Evolutionary conservation across 169 alveolate genomes (phyloP).

Genomic region (Eimeria acervulina): DNA sequence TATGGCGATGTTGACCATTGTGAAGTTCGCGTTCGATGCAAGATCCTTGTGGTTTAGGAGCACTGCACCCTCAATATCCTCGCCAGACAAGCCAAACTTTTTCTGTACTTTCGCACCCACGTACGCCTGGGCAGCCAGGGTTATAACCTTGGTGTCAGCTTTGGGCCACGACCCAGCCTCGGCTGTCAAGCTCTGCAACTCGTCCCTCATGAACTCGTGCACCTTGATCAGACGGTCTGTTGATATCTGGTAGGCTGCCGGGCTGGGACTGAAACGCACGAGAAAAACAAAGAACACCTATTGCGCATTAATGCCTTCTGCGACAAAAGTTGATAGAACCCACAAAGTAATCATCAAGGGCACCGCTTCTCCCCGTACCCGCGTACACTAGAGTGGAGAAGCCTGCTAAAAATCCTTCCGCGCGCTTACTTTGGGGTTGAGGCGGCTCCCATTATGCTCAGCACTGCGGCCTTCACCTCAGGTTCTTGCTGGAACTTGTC

Average conservation of each 20-base stretch:
- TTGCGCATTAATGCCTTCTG: background rate
- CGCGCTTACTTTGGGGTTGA: slow-evolving; percentile 59
- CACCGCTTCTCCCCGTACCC: background rate
- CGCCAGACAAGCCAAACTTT: slow-evolving; percentile 84
- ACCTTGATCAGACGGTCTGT: slow-evolving; percentile 83
- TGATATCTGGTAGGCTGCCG: slow-evolving; percentile 65
- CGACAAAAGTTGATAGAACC: too few relatives aligned
- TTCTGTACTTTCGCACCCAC: slow-evolving; percentile 88
- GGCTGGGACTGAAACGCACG: slow-evolving; percentile 45
- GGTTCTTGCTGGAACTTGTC: slow-evolving; percentile 86
- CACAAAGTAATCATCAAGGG: background rate
- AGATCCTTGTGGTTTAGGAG: slow-evolving; percentile 84
- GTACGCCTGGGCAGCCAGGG: slow-evolving; percentile 87
- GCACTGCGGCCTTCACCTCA: slow-evolving; percentile 70
- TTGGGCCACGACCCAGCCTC: slow-evolving; percentile 81
- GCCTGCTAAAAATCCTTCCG: background rate
- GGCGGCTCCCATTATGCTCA: slow-evolving; percentile 79
- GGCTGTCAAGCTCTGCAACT: slow-evolving; percentile 84
- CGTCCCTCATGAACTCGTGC: slow-evolving; percentile 86
- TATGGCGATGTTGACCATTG: slow-evolving; percentile 85
- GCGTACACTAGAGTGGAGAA: background rate
- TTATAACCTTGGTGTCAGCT: slow-evolving; percentile 85
- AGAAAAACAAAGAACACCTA: background rate
- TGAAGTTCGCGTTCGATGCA: slow-evolving; percentile 85
- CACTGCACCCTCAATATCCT: slow-evolving; percentile 88